Evolutionary conservation across 2,329 filamentous ascomycete species (phyloP).

Genomic region (Pseudogymnoascus destructans): DNA sequence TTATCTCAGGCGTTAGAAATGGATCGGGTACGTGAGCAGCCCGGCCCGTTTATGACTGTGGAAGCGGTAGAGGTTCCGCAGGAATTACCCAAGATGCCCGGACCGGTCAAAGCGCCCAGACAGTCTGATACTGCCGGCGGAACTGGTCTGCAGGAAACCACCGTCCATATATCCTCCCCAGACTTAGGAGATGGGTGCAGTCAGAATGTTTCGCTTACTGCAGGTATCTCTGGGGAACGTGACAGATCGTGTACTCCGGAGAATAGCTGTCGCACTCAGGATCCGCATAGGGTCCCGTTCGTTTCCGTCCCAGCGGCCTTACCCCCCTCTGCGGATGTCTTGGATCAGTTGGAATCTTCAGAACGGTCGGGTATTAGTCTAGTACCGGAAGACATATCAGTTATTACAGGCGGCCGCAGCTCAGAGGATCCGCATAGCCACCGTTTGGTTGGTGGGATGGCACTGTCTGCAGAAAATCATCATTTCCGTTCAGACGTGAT

Average conservation of each 20-base stretch:
- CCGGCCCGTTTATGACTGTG: neutral
- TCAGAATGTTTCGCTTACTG: neutral
- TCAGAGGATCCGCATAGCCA: neutral
- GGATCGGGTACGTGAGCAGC: neutral
- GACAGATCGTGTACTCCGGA: neutral
- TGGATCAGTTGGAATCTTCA: neutral
- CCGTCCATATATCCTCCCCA: neutral
- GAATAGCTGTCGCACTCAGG: neutral
- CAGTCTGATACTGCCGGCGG: neutral
- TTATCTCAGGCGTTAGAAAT: neutral
- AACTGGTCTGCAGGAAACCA: neutral
- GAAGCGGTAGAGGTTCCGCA: neutral
- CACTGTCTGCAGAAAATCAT: neutral
- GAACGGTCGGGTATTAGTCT: neutral
- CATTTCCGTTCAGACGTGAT: neutral
- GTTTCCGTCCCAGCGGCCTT: neutral
- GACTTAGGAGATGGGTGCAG: neutral
- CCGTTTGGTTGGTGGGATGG: neutral
- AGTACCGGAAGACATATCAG: neutral
- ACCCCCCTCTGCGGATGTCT: neutral
- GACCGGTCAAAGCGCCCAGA: neutral
- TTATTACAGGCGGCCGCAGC: neutral
- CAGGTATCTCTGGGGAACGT: neutral
- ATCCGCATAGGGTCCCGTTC: too few relatives aligned
- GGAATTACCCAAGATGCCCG: neutral